These are phyloP conservation scores for Penicillium daleae DNA, from an alignment of 495 filamentous ascomycete species.

Conservation along the genomic window DNA sequence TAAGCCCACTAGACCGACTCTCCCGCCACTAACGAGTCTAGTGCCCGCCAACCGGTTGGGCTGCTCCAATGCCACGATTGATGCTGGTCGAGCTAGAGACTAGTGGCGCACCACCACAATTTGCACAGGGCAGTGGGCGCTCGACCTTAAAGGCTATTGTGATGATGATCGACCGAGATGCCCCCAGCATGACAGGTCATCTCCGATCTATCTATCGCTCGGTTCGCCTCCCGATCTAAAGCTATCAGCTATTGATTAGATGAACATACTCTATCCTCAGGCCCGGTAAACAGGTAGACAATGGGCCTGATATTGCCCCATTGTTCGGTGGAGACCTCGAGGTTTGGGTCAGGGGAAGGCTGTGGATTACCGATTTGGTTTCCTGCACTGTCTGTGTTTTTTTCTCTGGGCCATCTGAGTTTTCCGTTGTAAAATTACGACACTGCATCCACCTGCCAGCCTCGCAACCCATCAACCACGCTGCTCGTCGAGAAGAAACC, in stretches of 20 bases:
- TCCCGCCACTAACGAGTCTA: not conserved
- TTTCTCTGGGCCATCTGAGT: not conserved
- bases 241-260: not conserved
- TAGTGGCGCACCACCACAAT: not conserved
- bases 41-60: not conserved
- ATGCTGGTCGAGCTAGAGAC: not conserved
- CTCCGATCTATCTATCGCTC: conserved; percentile 13
- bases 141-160: not conserved
- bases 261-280: not conserved
- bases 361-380: conserved; percentile 9
- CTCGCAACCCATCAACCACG: conserved; percentile 26
- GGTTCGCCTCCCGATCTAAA: conserved; percentile 3
- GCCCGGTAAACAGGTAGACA: not conserved
- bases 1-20: conserved; percentile 4
- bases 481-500: conserved; percentile 8
- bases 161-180: not conserved
- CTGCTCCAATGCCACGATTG: not conserved
- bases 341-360: not conserved
- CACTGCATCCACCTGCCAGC: conserved; percentile 5
- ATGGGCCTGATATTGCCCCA: not conserved
- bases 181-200: conserved; percentile 5
- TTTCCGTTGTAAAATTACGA: conserved; percentile 11
- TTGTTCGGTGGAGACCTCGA: not conserved
- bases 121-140: not conserved
- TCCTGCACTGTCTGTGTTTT: too few relatives aligned